A percentile compares a stretch with the other conserved stretches of the same genome.
These are phyloP conservation scores for Ascochyta viciae-villosae DNA, from an alignment of 2,329 filamentous ascomycete genomes.

Conservation along the genomic window DNA sequence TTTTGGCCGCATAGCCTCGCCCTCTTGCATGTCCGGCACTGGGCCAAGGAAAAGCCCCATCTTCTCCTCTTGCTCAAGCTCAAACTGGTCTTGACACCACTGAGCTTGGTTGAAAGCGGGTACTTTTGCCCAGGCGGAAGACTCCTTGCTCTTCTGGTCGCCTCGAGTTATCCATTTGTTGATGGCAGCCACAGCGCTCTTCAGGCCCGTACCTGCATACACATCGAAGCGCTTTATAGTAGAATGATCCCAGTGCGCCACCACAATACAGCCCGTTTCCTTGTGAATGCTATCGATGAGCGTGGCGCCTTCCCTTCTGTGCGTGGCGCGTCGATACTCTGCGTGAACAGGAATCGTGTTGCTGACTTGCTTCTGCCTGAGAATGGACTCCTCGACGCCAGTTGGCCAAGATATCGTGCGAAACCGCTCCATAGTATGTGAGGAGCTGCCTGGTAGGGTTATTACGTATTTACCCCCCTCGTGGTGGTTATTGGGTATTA, in stretches of 20 bases:
- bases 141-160: conserved; percentile 24
- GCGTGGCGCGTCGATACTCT: conserved; percentile 26
- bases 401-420: conserved; percentile 6
- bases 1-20: conserved; percentile 10
- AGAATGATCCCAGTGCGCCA: conserved; percentile 19
- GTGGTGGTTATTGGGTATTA: background rate
- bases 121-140: conserved; percentile 39
- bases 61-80: conserved; percentile 22
- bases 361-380: conserved; percentile 4
- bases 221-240: conserved; percentile 34
- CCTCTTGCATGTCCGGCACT: conserved; percentile 17
- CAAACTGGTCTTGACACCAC: conserved; percentile 34
- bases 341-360: conserved; percentile 24
- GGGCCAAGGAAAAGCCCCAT: conserved; percentile 32
- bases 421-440: background rate
- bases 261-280: conserved; percentile 29
- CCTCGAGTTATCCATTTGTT: conserved; percentile 41
- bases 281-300: conserved; percentile 25
- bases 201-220: conserved; percentile 26
- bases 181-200: conserved; percentile 27
- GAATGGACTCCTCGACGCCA: conserved; percentile 2
- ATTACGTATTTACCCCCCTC: too few species aligned
- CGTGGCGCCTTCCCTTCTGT: conserved; percentile 20
- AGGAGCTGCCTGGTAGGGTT: background rate
- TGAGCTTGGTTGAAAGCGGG: conserved; percentile 30